A percentile compares a stretch with the other conserved stretches of the same genome.
These are phyloP conservation scores for Umbelopsis isabellina DNA, from an alignment of 192 early-diverging fungal genomes.

Conservation along the genomic window DNA sequence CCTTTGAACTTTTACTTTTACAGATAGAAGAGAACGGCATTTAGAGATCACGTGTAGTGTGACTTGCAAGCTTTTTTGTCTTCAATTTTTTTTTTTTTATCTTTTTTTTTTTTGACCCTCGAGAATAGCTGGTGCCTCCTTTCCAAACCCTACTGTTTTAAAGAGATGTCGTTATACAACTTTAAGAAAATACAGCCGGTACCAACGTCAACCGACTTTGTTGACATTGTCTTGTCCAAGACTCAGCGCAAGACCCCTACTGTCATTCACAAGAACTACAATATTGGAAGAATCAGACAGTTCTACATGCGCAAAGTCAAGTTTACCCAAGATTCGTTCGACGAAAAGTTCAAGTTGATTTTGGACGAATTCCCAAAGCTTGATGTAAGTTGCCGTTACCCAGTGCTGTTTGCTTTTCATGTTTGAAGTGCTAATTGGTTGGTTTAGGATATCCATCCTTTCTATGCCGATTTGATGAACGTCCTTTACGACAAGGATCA, in stretches of 20 bases:
- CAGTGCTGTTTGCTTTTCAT: not conserved
- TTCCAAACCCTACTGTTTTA: not conserved
- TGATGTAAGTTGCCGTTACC: constrained; percentile 64
- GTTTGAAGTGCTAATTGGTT: constrained; percentile 7
- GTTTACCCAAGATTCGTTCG: constrained; percentile 96
- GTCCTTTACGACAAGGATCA: constrained; percentile 99
- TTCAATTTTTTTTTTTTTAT: constrained; percentile 11
- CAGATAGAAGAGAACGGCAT: not conserved
- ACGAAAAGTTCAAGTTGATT: constrained; percentile 94
- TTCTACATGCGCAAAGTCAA: constrained; percentile 99
- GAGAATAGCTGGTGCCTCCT: constrained; percentile 18
- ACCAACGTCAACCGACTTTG: constrained; percentile 87
- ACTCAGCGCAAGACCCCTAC: constrained; percentile 98
- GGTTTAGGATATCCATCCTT: constrained; percentile 94
- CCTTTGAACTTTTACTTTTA: not conserved
- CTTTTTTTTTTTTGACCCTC: constrained; percentile 18
- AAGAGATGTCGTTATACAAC: constrained; percentile 82
- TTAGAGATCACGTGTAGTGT: not conserved
- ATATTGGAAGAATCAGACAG: constrained; percentile 94
- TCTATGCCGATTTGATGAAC: constrained; percentile 99
- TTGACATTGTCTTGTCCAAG: constrained; percentile 98
- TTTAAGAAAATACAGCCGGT: constrained; percentile 98
- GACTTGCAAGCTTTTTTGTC: not conserved
- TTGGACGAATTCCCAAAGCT: constrained; percentile 97
- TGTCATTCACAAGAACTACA: constrained; percentile 96